Evolutionary conservation across 108 stramenopile species (phyloP).

Genomic region (Nitzschia sp.): DNA sequence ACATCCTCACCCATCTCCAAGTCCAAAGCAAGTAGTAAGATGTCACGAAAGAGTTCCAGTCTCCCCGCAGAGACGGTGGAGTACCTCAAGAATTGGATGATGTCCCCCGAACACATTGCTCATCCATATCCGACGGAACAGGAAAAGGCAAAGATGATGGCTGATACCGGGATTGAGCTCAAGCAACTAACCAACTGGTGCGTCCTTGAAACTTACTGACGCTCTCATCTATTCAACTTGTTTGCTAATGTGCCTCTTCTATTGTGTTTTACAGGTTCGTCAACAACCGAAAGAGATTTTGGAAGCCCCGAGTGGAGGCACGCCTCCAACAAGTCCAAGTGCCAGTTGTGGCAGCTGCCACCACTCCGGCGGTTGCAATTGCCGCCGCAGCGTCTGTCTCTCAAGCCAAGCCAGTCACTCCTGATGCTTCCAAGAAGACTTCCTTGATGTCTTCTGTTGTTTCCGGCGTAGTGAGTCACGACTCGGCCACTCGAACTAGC

Average conservation of each 20-base stretch:
- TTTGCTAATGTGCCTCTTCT: neutral
- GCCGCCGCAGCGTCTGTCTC: slow-evolving; percentile 4
- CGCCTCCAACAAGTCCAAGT: slow-evolving; percentile 55
- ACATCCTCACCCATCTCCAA: neutral
- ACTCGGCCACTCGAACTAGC: slow-evolving; percentile 8
- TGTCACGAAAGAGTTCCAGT: slow-evolving; percentile 51
- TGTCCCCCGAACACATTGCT: slow-evolving; percentile 86
- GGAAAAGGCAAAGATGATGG: slow-evolving; percentile 86
- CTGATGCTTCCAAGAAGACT: slow-evolving; percentile 2
- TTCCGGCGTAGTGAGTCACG: neutral
- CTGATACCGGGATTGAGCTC: slow-evolving; percentile 84
- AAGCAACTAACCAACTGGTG: slow-evolving; percentile 92
- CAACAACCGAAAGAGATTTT: slow-evolving; percentile 89
- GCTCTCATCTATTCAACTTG: neutral
- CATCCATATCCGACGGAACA: slow-evolving; percentile 94
- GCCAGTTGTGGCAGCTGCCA: slow-evolving; percentile 18
- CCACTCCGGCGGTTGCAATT: slow-evolving; percentile 17
- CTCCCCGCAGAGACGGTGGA: slow-evolving; percentile 83
- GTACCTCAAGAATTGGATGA: slow-evolving; percentile 90
- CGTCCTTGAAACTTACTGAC: too few relatives aligned
- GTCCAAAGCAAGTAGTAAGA: neutral
- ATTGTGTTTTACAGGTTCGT: slow-evolving; percentile 39
- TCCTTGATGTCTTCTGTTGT: neutral
- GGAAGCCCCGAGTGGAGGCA: slow-evolving; percentile 86
- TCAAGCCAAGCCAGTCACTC: slow-evolving; percentile 18